phyloP scores from a whole-genome alignment of 2,329 filamentous ascomycete genomes.

The Emericellopsis atlantica region DNA sequence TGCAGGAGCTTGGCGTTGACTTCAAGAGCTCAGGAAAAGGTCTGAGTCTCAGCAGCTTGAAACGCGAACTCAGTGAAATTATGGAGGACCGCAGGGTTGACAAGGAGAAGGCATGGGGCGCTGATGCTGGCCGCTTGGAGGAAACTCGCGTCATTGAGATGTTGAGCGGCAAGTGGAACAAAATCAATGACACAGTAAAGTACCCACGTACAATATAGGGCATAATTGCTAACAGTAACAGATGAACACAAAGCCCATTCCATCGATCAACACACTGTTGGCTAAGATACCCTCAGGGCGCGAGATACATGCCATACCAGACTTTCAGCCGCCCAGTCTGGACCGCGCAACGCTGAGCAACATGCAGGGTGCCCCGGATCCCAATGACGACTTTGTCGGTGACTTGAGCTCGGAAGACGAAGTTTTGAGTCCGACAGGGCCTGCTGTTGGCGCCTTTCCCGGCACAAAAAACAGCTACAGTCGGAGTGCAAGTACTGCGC shows the following conservation, averaged over 20 bases:
- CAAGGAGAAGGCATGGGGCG: slow-evolving; percentile 60
- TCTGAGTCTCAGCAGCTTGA: slow-evolving; percentile 47
- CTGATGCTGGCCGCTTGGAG: slow-evolving; percentile 74
- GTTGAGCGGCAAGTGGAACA: slow-evolving; percentile 80
- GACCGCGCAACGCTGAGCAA: slow-evolving; percentile 51
- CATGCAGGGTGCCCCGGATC: slow-evolving; percentile 32
- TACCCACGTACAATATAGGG: neutral
- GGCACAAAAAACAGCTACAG: slow-evolving; percentile 27
- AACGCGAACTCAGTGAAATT: slow-evolving; percentile 60
- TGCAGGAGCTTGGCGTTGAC: slow-evolving; percentile 60
- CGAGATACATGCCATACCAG: slow-evolving; percentile 65
- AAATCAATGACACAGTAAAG: slow-evolving; percentile 81
- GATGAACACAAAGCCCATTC: slow-evolving; percentile 71
- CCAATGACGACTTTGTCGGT: slow-evolving; percentile 17
- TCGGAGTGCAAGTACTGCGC: slow-evolving; percentile 4
- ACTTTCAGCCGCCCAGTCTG: slow-evolving; percentile 53
- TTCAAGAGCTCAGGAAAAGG: slow-evolving; percentile 38
- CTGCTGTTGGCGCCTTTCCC: slow-evolving; percentile 36
- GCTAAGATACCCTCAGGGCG: slow-evolving; percentile 76
- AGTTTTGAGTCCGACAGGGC: slow-evolving; percentile 12
- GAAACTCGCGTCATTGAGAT: slow-evolving; percentile 78
- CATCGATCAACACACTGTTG: slow-evolving; percentile 57
- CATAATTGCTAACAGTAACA: slow-evolving; percentile 17
- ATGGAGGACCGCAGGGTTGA: slow-evolving; percentile 71
- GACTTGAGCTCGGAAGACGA: slow-evolving; percentile 26